phyloP scores from a whole-genome alignment of 2,329 filamentous ascomycete genomes.

The Claviceps digitariae region DNA sequence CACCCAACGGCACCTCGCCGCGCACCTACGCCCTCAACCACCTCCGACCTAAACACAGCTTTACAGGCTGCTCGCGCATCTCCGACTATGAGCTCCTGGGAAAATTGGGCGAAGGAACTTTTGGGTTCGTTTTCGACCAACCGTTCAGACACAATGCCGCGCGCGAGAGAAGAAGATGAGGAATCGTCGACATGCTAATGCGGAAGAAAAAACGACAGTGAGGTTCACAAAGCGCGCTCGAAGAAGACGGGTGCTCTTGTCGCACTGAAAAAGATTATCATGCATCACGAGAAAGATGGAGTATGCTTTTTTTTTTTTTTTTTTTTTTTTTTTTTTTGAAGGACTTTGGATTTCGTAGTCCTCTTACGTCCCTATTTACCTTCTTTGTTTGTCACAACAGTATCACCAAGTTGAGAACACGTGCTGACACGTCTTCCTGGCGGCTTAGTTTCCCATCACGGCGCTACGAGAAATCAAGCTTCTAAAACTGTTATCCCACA shows the following conservation, averaged over 20 bases:
- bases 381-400: not conserved
- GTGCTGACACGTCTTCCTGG: constrained; percentile 1
- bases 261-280: constrained; percentile 95
- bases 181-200: not conserved
- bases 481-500: constrained; percentile 84
- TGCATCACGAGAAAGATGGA: constrained; percentile 98
- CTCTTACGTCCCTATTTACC: not conserved
- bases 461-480: constrained; percentile 96
- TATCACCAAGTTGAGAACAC: no score
- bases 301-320: constrained; percentile 29
- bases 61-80: constrained; percentile 75
- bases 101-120: constrained; percentile 89
- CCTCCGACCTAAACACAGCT: constrained; percentile 45
- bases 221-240: constrained; percentile 81
- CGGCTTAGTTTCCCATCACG: constrained; percentile 75
- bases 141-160: not conserved
- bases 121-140: constrained; percentile 49
- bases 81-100: constrained; percentile 64
- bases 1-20: constrained; percentile 33
- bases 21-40: constrained; percentile 43
- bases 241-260: constrained; percentile 62
- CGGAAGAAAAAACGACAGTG: constrained; percentile 31
- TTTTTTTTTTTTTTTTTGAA: not conserved
- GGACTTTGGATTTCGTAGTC: no score
- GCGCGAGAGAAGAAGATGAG: not conserved